Evolutionary conservation across 352 stramenopile species (phyloP).

Genomic region (Pythium insidiosum): DNA sequence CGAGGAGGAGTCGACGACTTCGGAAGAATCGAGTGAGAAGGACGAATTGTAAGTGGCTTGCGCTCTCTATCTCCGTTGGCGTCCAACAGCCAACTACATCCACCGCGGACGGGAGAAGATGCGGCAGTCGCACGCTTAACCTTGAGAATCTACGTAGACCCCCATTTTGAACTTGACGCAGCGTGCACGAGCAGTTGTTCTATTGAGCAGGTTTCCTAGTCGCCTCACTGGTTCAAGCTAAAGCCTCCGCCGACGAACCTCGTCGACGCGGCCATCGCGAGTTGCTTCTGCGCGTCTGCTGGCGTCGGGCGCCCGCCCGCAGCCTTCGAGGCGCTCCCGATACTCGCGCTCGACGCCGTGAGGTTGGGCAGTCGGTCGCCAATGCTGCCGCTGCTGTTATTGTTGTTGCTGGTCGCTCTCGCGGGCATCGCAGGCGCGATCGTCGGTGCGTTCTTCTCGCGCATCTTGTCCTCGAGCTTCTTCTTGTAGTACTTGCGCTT

Average conservation of each 20-base stretch:
- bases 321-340: not conserved
- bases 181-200: not conserved
- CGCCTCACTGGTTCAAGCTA: constrained; percentile 84
- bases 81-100: too few species aligned
- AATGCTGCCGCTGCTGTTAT: constrained; percentile 7
- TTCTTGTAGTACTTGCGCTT: constrained; percentile 96
- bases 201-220: constrained; percentile 1
- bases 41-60: constrained; percentile 60
- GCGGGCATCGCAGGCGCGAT: constrained; percentile 21
- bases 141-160: not conserved
- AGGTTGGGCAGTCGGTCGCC: constrained; percentile 28
- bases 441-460: constrained; percentile 37
- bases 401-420: too few species aligned
- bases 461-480: constrained; percentile 83
- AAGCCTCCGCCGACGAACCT: constrained; percentile 91
- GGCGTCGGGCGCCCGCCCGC: constrained; percentile 25
- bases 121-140: not conserved
- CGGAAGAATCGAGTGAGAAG: constrained; percentile 33
- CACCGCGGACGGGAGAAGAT: not conserved
- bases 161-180: not conserved
- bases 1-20: not conserved
- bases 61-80: too few species aligned
- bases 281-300: constrained; percentile 75
- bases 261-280: constrained; percentile 79
- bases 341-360: constrained; percentile 13